Percentiles rank a stretch among this genome's conserved stretches.
These are phyloP conservation scores for Wickerhamomyces xylosicus DNA, from an alignment of 805 yeast species.

Conservation along the genomic window DNA sequence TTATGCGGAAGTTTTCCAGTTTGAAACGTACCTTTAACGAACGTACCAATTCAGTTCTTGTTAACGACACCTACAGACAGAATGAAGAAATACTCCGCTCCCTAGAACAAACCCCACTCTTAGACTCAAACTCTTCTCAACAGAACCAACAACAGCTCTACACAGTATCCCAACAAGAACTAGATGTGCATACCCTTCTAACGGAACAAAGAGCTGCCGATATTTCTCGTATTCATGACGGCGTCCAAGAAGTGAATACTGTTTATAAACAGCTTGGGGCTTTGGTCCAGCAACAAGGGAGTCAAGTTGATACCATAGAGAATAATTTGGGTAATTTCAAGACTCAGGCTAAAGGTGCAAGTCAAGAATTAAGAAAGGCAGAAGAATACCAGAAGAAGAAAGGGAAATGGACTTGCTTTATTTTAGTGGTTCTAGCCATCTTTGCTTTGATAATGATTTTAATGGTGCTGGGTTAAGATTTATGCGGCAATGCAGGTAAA, in stretches of 20 bases:
- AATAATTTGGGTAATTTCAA: conserved; percentile 60
- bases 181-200: conserved; percentile 53
- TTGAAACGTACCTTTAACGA: conserved; percentile 39
- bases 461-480: conserved; percentile 26
- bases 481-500: background rate
- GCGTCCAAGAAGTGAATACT: conserved; percentile 76
- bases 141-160: conserved; percentile 28
- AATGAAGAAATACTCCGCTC: background rate
- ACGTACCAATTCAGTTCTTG: conserved; percentile 29
- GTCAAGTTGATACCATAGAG: conserved; percentile 74
- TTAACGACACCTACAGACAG: conserved; percentile 17
- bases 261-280: conserved; percentile 76
- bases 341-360: conserved; percentile 58
- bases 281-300: conserved; percentile 77
- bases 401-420: conserved; percentile 64
- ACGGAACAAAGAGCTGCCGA: conserved; percentile 69
- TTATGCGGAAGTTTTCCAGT: conserved; percentile 34
- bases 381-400: conserved; percentile 61
- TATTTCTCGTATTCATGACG: conserved; percentile 60
- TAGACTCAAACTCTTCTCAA: conserved; percentile 11
- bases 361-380: conserved; percentile 61
- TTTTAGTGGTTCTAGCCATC: conserved; percentile 48
- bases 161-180: conserved; percentile 33
- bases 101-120: conserved; percentile 15
- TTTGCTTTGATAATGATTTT: conserved; percentile 49